Evolutionary conservation across 2,329 filamentous ascomycete genomes (phyloP).

Genomic region (Neofusicoccum sp.): DNA sequence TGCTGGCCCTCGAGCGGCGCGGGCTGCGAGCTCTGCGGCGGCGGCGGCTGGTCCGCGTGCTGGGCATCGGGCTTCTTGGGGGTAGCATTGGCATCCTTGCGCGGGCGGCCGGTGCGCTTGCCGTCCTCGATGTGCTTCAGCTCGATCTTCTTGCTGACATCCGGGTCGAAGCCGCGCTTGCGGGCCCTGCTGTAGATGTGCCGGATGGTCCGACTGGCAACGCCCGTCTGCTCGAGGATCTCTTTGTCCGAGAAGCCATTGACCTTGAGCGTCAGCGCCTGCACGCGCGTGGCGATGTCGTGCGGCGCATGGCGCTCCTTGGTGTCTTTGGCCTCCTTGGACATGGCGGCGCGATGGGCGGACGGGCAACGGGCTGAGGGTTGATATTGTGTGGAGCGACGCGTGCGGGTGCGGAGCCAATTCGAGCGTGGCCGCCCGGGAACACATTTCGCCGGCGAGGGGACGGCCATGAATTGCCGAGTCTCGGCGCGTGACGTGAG

Average conservation of each 20-base stretch:
- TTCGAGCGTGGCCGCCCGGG: too few species aligned
- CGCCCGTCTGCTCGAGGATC: conserved; percentile 19
- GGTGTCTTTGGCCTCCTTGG: conserved; percentile 10
- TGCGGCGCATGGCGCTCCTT: conserved; percentile 18
- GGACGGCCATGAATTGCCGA: too few species aligned
- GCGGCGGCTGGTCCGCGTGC: neutral
- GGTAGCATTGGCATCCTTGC: conserved; percentile 15
- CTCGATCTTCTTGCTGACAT: conserved; percentile 16
- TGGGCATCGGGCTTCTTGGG: conserved; percentile 7
- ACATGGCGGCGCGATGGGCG: neutral
- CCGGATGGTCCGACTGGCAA: conserved; percentile 17
- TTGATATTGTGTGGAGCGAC: conserved; percentile 15
- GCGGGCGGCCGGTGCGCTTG: conserved; percentile 17
- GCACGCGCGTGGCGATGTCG: conserved; percentile 19
- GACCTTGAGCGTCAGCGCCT: conserved; percentile 19
- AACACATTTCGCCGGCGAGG: too few species aligned
- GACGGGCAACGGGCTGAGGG: neutral
- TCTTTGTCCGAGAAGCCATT: conserved; percentile 19
- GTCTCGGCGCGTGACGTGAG: too few species aligned
- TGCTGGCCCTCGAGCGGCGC: neutral
- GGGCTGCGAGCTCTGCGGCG: neutral
- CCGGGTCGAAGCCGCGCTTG: conserved; percentile 18
- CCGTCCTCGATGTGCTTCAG: conserved; percentile 16
- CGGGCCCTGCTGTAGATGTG: conserved; percentile 17
- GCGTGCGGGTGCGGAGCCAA: too few species aligned